Evolutionary conservation across 257 asterid species (phyloP).

Genomic region (Solanum tacnaense): DNA sequence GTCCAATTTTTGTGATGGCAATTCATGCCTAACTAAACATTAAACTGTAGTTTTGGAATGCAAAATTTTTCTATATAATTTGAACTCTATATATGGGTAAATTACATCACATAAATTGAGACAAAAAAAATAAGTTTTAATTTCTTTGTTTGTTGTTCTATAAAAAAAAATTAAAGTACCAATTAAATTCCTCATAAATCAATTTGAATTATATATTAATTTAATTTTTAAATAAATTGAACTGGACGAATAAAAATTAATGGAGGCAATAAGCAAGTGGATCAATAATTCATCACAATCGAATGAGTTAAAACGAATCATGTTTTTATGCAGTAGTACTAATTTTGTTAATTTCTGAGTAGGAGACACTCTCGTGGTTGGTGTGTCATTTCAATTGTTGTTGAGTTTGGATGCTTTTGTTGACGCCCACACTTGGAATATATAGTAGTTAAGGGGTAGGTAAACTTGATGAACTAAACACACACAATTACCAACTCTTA

Average conservation of each 20-base stretch:
- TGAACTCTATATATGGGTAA: too few species aligned
- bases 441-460: background rate
- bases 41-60: background rate
- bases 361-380: background rate
- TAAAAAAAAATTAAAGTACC: background rate
- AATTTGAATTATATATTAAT: too few species aligned
- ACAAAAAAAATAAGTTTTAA: too few species aligned
- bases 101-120: too few species aligned
- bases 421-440: background rate
- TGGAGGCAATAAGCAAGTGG: background rate
- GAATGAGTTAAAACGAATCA: background rate
- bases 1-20: background rate
- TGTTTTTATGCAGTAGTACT: background rate
- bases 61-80: too few species aligned
- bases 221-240: background rate
- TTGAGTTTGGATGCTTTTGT: background rate
- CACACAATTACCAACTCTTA: background rate
- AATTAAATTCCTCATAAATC: background rate
- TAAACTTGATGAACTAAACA: background rate
- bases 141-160: background rate
- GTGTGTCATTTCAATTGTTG: background rate
- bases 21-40: background rate
- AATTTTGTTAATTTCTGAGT: background rate
- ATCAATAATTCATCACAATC: background rate
- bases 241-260: background rate